Percentiles rank a stretch among this genome's conserved stretches.
Conservation (phyloP, 2,329 filamentous ascomycete genomes). For the Botrytis medusae region DNA sequence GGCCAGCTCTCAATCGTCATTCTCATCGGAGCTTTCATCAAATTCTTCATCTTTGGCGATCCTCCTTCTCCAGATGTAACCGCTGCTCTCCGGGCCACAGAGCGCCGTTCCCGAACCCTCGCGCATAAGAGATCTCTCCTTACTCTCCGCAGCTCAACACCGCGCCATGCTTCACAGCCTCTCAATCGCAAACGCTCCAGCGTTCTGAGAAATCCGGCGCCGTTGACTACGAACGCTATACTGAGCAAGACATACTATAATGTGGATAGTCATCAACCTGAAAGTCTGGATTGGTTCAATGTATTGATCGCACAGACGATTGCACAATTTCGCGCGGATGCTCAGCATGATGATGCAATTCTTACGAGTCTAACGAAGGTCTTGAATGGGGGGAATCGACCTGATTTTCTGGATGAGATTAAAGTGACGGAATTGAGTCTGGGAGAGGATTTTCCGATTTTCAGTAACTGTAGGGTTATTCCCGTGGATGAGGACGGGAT, state of each 20-base stretch:
- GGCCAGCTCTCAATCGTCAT: slow-evolving; percentile 92
- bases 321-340: slow-evolving; percentile 89
- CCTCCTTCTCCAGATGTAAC: slow-evolving; percentile 80
- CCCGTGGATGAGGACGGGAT: slow-evolving; percentile 80
- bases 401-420: slow-evolving; percentile 91
- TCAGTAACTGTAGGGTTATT: slow-evolving; percentile 96
- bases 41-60: slow-evolving; percentile 99
- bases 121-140: slow-evolving; percentile 75
- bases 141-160: slow-evolving; percentile 51
- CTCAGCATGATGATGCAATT: slow-evolving; percentile 87
- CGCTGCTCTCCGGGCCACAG: slow-evolving; percentile 71
- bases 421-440: slow-evolving; percentile 89
- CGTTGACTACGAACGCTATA: slow-evolving; percentile 88
- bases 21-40: slow-evolving; percentile 92
- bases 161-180: slow-evolving; percentile 44
- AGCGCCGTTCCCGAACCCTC: slow-evolving; percentile 70
- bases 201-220: slow-evolving; percentile 69
- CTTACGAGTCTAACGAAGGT: slow-evolving; percentile 80
- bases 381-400: slow-evolving; percentile 82
- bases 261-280: slow-evolving; percentile 90
- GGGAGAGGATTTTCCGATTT: slow-evolving; percentile 96
- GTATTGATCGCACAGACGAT: slow-evolving; percentile 95
- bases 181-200: slow-evolving; percentile 65
- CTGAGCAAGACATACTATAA: slow-evolving; percentile 98
- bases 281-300: slow-evolving; percentile 98